These are phyloP conservation scores for Rickenella mellea DNA, from an alignment of 768 basidiomycete genomes.

Conservation along the genomic window DNA sequence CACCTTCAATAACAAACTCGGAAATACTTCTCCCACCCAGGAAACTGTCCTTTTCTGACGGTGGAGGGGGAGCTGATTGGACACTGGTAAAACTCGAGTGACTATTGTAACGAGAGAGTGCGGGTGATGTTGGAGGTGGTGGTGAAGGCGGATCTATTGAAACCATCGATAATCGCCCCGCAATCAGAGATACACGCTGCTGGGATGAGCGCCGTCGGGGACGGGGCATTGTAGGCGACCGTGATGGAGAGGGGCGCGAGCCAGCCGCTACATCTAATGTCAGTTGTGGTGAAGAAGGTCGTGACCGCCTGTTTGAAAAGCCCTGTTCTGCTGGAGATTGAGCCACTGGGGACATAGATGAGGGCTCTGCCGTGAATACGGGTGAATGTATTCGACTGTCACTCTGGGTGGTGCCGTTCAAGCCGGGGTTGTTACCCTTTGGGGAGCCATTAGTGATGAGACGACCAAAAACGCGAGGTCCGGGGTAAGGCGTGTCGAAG, in stretches of 20 bases:
- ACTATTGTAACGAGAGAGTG: constrained; percentile 55
- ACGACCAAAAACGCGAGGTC: neutral
- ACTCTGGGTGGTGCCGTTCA: constrained; percentile 4
- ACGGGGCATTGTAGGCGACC: constrained; percentile 50
- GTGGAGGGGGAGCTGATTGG: constrained; percentile 52
- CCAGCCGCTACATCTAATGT: no score
- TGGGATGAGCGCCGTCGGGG: constrained; percentile 74
- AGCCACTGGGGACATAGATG: constrained; percentile 16
- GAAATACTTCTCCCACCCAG: constrained; percentile 65
- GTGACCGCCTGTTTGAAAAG: no score
- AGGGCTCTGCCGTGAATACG: constrained; percentile 12
- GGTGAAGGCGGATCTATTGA: constrained; percentile 67
- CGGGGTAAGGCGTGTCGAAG: neutral
- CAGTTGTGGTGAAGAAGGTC: constrained; percentile 15
- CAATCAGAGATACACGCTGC: constrained; percentile 75
- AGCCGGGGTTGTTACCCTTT: constrained; percentile 4
- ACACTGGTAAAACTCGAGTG: constrained; percentile 53
- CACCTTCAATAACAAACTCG: constrained; percentile 77
- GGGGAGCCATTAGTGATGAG: neutral
- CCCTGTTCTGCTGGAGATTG: no score
- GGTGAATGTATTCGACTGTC: constrained; percentile 5
- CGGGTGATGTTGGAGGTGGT: constrained; percentile 48
- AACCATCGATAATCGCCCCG: constrained; percentile 71
- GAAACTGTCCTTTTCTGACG: constrained; percentile 18
- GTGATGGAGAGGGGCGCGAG: constrained; percentile 21